Evolutionary conservation across 2,329 filamentous ascomycete species (phyloP).

Genomic region (Aspergillus caelatus): DNA sequence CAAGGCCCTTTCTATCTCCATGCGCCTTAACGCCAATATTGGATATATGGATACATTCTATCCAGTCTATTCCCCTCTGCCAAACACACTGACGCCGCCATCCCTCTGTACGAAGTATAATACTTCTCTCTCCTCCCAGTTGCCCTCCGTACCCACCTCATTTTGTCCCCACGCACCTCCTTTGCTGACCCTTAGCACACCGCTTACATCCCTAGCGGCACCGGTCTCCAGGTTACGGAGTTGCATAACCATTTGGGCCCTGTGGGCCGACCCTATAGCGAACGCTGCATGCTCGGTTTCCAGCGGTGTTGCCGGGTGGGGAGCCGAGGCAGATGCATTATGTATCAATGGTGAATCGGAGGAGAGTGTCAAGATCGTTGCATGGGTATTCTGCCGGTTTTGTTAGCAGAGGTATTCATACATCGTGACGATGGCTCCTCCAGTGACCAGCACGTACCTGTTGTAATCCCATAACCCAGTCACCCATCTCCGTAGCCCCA

Average conservation of each 20-base stretch:
- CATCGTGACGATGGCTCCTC: neutral
- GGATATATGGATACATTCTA: conserved; percentile 4
- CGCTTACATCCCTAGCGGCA: conserved; percentile 86
- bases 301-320: conserved; percentile 61
- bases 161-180: conserved; percentile 50
- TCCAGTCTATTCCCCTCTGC: conserved; percentile 65
- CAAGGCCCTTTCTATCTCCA: conserved; percentile 14
- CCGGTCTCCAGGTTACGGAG: conserved; percentile 81
- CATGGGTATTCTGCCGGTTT: conserved; percentile 58
- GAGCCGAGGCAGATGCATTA: conserved; percentile 36
- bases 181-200: conserved; percentile 75
- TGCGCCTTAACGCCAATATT: conserved; percentile 9
- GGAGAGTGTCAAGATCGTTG: conserved; percentile 68
- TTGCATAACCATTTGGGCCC: conserved; percentile 70
- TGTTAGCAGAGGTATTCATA: neutral
- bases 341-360: conserved; percentile 74
- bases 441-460: conserved; percentile 56
- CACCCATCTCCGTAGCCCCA: conserved; percentile 51
- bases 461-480: conserved; percentile 62
- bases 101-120: conserved; percentile 81
- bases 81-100: conserved; percentile 80
- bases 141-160: conserved; percentile 28
- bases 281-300: conserved; percentile 74
- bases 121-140: conserved; percentile 65
- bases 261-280: conserved; percentile 71